phyloP scores from a whole-genome alignment of 805 yeast species.

The Zygotorulaspora florentina region DNA sequence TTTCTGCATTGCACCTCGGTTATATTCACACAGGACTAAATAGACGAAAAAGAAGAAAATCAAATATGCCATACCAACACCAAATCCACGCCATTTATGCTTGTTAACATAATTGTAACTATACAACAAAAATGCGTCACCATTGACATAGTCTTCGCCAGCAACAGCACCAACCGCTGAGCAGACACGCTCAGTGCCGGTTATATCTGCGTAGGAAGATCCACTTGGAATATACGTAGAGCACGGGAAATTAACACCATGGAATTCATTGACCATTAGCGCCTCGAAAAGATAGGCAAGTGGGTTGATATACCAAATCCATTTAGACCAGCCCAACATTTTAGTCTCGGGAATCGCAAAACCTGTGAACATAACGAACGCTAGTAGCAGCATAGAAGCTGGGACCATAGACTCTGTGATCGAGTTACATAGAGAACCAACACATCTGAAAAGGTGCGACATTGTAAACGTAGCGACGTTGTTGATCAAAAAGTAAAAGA shows the following conservation, averaged over 20 bases:
- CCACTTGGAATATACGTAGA: constrained; percentile 47
- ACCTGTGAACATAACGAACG: constrained; percentile 50
- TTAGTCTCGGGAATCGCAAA: constrained; percentile 53
- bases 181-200: constrained; percentile 46
- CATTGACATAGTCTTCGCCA: constrained; percentile 48
- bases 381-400: constrained; percentile 47
- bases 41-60: constrained; percentile 53
- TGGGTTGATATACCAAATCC: constrained; percentile 61
- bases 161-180: constrained; percentile 51
- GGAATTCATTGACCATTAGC: constrained; percentile 54
- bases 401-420: constrained; percentile 57
- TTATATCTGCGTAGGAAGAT: constrained; percentile 37
- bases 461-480: constrained; percentile 44
- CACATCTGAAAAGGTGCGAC: constrained; percentile 52
- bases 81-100: constrained; percentile 62
- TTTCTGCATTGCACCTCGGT: constrained; percentile 60
- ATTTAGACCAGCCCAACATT: constrained; percentile 61
- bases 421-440: constrained; percentile 47
- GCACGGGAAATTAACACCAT: constrained; percentile 44
- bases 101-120: constrained; percentile 43
- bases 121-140: constrained; percentile 44
- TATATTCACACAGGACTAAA: constrained; percentile 50
- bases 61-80: constrained; percentile 55
- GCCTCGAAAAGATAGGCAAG: constrained; percentile 56
- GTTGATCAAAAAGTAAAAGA: constrained; percentile 46